Evolutionary conservation across 495 filamentous ascomycete species (phyloP).

Genomic region (Penicillium desertorum): DNA sequence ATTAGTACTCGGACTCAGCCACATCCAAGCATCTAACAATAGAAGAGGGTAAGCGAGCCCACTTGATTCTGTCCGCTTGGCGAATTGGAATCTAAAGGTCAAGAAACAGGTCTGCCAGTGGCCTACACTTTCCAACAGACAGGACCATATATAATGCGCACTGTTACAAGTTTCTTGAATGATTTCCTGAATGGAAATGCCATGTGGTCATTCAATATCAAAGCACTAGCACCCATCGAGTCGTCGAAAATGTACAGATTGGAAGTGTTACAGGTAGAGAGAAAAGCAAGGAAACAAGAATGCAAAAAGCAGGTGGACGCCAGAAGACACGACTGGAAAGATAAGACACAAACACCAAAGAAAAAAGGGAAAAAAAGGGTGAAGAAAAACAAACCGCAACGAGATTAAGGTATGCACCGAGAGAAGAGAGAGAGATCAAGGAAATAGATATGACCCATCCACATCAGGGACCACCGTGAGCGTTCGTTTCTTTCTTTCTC

Average conservation of each 20-base stretch:
- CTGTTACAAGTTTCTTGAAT: background rate
- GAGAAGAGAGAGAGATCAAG: constrained; percentile 18
- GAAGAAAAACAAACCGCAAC: constrained; percentile 16
- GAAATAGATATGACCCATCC: constrained; percentile 15
- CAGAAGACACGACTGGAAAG: constrained; percentile 13
- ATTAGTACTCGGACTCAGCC: background rate
- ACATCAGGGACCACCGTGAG: constrained; percentile 8
- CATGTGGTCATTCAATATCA: constrained; percentile 26
- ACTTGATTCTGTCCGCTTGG: background rate
- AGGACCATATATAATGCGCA: background rate
- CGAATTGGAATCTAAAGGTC: background rate
- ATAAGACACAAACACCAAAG: constrained; percentile 17
- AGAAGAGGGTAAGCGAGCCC: background rate
- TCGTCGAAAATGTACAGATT: constrained; percentile 30
- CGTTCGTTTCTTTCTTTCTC: constrained; percentile 11
- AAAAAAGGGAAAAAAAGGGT: constrained; percentile 8
- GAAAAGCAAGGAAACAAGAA: constrained; percentile 12
- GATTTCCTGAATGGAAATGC: constrained; percentile 13
- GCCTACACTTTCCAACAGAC: background rate
- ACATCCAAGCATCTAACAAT: background rate
- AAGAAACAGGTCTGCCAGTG: background rate
- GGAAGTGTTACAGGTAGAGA: constrained; percentile 26
- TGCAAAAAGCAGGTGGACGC: constrained; percentile 13
- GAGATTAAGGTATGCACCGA: constrained; percentile 26
- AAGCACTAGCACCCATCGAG: constrained; percentile 20